These are phyloP conservation scores for Phyllachora maydis DNA, from an alignment of 2,329 filamentous ascomycete species.

Conservation along the genomic window DNA sequence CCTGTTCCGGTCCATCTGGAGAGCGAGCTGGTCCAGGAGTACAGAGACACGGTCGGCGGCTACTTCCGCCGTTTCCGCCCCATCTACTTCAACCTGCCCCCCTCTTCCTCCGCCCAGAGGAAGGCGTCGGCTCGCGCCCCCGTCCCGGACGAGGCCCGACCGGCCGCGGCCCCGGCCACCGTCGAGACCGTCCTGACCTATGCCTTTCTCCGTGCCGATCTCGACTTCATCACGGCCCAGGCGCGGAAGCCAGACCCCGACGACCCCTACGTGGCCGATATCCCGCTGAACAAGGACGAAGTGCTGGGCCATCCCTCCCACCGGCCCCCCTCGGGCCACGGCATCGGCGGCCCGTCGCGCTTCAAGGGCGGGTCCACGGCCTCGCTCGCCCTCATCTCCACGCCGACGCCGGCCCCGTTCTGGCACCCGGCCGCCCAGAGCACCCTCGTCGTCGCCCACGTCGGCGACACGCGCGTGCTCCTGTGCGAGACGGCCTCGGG, in stretches of 20 bases:
- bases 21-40: conserved; percentile 49
- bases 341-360: conserved; percentile 53
- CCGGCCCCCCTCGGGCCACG: conserved; percentile 30
- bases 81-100: conserved; percentile 39
- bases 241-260: conserved; percentile 59
- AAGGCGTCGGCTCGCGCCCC: no score
- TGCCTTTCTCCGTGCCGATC: conserved; percentile 80
- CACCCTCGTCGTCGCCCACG: conserved; percentile 71
- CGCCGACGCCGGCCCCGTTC: conserved; percentile 76
- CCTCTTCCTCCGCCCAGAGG: conserved; percentile 3
- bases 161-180: conserved; percentile 23
- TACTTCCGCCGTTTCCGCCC: conserved; percentile 88
- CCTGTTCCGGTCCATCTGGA: conserved; percentile 53
- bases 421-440: conserved; percentile 82
- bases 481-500: conserved; percentile 77
- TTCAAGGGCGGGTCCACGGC: conserved; percentile 92
- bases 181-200: conserved; percentile 72
- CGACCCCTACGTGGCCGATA: conserved; percentile 50
- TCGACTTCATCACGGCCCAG: conserved; percentile 85
- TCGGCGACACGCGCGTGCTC: conserved; percentile 80
- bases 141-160: no score
- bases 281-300: conserved; percentile 68
- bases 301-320: conserved; percentile 48
- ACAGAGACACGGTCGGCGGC: conserved; percentile 71
- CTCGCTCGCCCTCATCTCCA: conserved; percentile 76